Base-by-base conservation (phyloP, 768 basidiomycete genomes). In the Xerocomus potaroensis region DNA sequence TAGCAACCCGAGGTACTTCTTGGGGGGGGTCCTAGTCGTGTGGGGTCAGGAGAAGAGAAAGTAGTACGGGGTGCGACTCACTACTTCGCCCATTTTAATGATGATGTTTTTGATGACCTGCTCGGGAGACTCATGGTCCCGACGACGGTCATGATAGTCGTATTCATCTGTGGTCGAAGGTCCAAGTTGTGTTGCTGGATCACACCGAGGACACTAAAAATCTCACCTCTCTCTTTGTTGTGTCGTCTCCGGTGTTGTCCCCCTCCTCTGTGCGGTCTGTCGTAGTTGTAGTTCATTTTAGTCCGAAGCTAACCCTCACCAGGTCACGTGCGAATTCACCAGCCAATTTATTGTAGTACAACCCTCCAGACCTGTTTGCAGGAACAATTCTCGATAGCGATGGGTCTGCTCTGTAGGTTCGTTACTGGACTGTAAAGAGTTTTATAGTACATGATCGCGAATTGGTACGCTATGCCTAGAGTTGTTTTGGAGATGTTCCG, bases 21-120 rank as follows among this genome's bases (percentile, higher is more conserved):
- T 89, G 82, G 7, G 73, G 47, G 22, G 80, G 73, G 54, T 90
- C 87, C 89, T 91, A 51, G 31, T 42, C 38, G n/a, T n/a, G n/a
- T n/a, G 23, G 31, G 8, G 42, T 53, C 19, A 39, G 44, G 24
- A n/a, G 4, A 3, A 5, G 10, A 6, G 24, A 8, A 1, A 7
- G 27, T 4, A 10, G 23, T 0, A 3, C 18, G 26, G 22, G 21
- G 8, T n/a, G 4, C n/a, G 19, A 71, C 87, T 72, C 59, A 90
- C 89, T 66, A 88, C 87, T 76, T 91, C 89, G 33, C 88, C 89
- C 42, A 87, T 69, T 58, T 81, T 84, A 57, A 89, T 69, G 51
- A 91, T 83, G 34, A 77, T 68, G 40, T 69, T 72, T 62, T 79
- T 82, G 30, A 90, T 69, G 59, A 77, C 84, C 50, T 89, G 79